Evolutionary conservation across 176 grass and related monocot species (phyloP).

Genomic region (Aechmea fasciata): DNA sequence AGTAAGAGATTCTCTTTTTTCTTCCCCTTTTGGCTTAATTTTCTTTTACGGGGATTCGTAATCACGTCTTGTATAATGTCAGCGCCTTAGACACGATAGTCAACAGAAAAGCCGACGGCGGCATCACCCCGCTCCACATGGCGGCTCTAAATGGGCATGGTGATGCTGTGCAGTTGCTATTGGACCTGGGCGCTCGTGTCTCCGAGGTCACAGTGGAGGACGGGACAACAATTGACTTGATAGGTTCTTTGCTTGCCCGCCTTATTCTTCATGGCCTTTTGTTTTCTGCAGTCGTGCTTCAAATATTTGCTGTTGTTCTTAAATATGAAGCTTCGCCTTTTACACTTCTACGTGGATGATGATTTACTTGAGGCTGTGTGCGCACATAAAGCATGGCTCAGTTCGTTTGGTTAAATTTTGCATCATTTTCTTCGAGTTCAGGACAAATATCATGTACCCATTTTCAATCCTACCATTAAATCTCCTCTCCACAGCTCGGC

Average conservation of each 20-base stretch:
- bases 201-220: slow-evolving; percentile 75
- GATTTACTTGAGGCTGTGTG: neutral
- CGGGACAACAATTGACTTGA: slow-evolving; percentile 78
- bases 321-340: neutral
- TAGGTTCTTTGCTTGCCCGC: slow-evolving; percentile 41
- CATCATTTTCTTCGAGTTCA: too few species aligned
- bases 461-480: too few species aligned
- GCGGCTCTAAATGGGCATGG: slow-evolving; percentile 77
- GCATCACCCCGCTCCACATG: slow-evolving; percentile 93
- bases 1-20: slow-evolving; percentile 28
- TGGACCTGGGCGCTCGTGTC: slow-evolving; percentile 72
- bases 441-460: too few species aligned
- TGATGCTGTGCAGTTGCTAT: slow-evolving; percentile 71
- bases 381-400: too few species aligned
- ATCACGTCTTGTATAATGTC: slow-evolving; percentile 15
- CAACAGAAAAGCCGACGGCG: slow-evolving; percentile 60
- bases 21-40: slow-evolving; percentile 5
- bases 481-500: too few species aligned
- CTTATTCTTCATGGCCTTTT: neutral
- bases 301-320: slow-evolving; percentile 4
- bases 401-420: too few species aligned
- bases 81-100: slow-evolving; percentile 51
- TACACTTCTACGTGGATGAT: neutral
- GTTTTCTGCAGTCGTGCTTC: neutral
- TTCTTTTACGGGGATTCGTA: neutral